Percentiles rank a stretch among this genome's conserved stretches.
phyloP scores from a whole-genome alignment of 768 basidiomycete species.

The Rhizopogon vulgaris region DNA sequence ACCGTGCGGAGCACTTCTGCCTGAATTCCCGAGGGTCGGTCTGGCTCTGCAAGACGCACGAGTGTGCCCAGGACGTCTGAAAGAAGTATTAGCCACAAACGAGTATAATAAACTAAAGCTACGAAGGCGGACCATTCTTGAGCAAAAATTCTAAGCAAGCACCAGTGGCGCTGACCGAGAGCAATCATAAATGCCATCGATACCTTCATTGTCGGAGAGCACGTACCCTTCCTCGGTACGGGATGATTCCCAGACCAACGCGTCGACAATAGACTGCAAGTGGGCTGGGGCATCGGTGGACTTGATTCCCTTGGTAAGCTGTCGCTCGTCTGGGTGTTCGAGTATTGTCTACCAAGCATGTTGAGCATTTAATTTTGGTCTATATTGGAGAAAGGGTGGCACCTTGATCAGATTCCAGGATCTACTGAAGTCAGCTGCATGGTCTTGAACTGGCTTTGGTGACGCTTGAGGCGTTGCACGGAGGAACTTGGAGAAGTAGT shows the following conservation, averaged over 20 bases:
- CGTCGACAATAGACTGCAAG: slow-evolving; percentile 76
- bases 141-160: slow-evolving; percentile 87
- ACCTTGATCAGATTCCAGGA: slow-evolving; percentile 78
- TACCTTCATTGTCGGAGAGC: slow-evolving; percentile 2
- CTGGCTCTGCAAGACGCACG: slow-evolving; percentile 78
- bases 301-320: slow-evolving; percentile 72
- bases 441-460: slow-evolving; percentile 53
- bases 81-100: background rate
- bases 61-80: slow-evolving; percentile 79
- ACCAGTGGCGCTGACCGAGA: slow-evolving; percentile 63
- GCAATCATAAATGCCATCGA: slow-evolving; percentile 6
- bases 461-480: slow-evolving; percentile 34
- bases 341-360: slow-evolving; percentile 58
- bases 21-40: slow-evolving; percentile 86
- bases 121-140: slow-evolving; percentile 60
- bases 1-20: slow-evolving; percentile 83
- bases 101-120: background rate
- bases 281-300: slow-evolving; percentile 76
- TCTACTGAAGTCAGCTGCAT: slow-evolving; percentile 64
- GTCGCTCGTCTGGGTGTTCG: slow-evolving; percentile 84
- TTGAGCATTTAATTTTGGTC: slow-evolving; percentile 5
- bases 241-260: slow-evolving; percentile 80
- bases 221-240: slow-evolving; percentile 84
- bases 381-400: slow-evolving; percentile 1
- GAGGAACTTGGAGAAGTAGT: slow-evolving; percentile 84